Conservation (phyloP, 495 filamentous ascomycete species). For the Parmelia sp. region DNA sequence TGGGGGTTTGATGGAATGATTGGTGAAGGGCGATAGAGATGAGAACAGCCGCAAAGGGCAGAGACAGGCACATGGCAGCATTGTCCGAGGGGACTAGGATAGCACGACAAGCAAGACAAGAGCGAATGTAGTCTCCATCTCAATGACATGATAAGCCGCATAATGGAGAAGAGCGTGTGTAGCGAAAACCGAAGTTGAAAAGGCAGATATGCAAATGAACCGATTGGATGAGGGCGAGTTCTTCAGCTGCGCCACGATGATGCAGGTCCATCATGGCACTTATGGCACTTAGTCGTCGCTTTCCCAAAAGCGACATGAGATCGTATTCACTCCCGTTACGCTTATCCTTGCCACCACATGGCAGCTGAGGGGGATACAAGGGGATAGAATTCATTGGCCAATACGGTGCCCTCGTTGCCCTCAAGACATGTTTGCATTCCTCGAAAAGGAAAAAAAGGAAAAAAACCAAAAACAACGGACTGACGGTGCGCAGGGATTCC, state of each 20-base stretch:
- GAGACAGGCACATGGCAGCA: constrained; percentile 2
- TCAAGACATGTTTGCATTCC: too few relatives aligned
- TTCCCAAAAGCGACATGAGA: too few relatives aligned
- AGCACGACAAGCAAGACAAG: neutral
- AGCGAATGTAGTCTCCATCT: neutral
- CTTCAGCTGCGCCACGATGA: constrained; percentile 21
- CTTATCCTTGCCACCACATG: neutral
- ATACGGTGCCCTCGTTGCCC: neutral
- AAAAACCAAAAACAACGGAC: neutral
- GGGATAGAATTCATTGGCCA: constrained; percentile 9
- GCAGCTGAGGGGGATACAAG: constrained; percentile 10
- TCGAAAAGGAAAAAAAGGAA: too few relatives aligned
- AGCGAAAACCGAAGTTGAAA: constrained; percentile 10
- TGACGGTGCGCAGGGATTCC: neutral
- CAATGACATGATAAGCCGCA: neutral
- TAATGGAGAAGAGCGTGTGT: neutral
- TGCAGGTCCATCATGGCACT: too few relatives aligned
- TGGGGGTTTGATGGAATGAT: constrained; percentile 1
- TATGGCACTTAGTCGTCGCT: too few relatives aligned
- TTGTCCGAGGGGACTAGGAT: neutral
- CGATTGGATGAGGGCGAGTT: neutral
- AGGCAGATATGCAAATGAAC: constrained; percentile 13
- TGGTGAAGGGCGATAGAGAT: neutral
- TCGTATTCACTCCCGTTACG: constrained; percentile 7
- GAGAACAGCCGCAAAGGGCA: neutral